phyloP scores from a whole-genome alignment of 805 yeast species.

The Yarrowia yakushimensis region DNA sequence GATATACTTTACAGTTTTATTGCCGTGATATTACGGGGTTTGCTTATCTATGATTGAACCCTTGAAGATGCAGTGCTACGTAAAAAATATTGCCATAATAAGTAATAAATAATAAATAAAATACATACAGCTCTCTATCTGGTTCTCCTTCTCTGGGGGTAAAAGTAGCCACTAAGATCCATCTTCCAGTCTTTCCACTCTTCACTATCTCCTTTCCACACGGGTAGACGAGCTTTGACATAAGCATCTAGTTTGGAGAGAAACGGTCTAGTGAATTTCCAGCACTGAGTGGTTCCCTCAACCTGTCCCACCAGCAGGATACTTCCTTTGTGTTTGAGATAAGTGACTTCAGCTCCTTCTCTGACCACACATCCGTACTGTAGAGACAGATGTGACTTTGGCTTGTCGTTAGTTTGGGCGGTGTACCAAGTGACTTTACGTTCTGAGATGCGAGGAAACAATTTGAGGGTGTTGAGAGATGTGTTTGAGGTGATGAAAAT shows the following conservation, averaged over 20 bases:
- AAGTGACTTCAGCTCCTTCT: background rate
- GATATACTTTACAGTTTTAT: background rate
- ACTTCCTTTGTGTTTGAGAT: conserved; percentile 5
- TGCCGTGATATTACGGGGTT: too few relatives aligned
- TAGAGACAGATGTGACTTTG: background rate
- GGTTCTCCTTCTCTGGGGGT: background rate
- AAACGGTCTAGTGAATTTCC: conserved; percentile 17
- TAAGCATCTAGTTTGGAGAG: background rate
- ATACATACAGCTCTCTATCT: background rate
- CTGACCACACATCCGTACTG: conserved; percentile 8
- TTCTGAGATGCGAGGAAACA: background rate
- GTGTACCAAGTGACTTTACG: background rate
- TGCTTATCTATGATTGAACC: too few relatives aligned
- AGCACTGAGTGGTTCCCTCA: background rate
- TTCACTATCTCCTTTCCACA: background rate
- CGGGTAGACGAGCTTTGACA: background rate
- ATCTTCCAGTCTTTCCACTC: conserved; percentile 8
- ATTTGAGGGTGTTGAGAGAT: background rate
- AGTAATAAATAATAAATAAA: background rate
- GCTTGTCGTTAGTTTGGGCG: background rate
- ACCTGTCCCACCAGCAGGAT: conserved; percentile 6
- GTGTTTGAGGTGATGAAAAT: background rate
- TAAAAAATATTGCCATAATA: too few relatives aligned
- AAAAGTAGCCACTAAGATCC: background rate
- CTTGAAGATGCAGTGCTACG: too few relatives aligned